Conservation (phyloP, 2,329 filamentous ascomycete species). For the Trichoderma cornu-damae region DNA sequence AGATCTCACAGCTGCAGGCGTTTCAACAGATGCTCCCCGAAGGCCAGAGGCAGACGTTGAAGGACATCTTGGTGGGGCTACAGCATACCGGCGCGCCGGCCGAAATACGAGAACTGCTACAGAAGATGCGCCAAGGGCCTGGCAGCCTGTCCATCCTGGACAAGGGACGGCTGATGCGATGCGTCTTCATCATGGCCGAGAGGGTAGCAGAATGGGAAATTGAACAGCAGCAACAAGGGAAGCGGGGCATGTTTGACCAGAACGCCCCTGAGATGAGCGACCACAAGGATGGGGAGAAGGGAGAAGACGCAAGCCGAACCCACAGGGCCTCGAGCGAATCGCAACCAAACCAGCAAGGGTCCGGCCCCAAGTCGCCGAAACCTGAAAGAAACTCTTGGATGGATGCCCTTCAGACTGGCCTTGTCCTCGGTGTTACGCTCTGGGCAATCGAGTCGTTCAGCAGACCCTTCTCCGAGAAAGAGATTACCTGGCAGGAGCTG, state of each 20-base stretch:
- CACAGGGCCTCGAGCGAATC: constrained; percentile 22
- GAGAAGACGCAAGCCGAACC: constrained; percentile 21
- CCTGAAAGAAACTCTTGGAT: constrained; percentile 34
- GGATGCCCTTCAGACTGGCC: constrained; percentile 33
- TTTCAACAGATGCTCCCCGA: constrained; percentile 59
- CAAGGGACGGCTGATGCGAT: constrained; percentile 36
- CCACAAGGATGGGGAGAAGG: constrained; percentile 21
- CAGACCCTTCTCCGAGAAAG: constrained; percentile 47
- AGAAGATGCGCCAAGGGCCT: constrained; percentile 50
- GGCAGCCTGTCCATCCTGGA: constrained; percentile 46
- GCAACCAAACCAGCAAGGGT: constrained; percentile 26
- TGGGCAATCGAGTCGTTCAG: constrained; percentile 40
- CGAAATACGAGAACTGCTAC: constrained; percentile 57
- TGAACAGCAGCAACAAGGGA: constrained; percentile 21
- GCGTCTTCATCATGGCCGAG: constrained; percentile 35
- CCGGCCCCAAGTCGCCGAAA: constrained; percentile 29
- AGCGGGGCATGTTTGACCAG: constrained; percentile 23
- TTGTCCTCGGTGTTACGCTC: constrained; percentile 50
- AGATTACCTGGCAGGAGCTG: constrained; percentile 98
- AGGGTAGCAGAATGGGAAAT: constrained; percentile 31
- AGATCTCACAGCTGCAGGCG: constrained; percentile 50
- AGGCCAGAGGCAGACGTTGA: constrained; percentile 55
- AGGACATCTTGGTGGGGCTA: constrained; percentile 56
- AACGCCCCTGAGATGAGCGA: constrained; percentile 24
- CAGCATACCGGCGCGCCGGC: constrained; percentile 64